phyloP scores from a whole-genome alignment of 2,329 filamentous ascomycete species.

The Fusarium euwallaceae region DNA sequence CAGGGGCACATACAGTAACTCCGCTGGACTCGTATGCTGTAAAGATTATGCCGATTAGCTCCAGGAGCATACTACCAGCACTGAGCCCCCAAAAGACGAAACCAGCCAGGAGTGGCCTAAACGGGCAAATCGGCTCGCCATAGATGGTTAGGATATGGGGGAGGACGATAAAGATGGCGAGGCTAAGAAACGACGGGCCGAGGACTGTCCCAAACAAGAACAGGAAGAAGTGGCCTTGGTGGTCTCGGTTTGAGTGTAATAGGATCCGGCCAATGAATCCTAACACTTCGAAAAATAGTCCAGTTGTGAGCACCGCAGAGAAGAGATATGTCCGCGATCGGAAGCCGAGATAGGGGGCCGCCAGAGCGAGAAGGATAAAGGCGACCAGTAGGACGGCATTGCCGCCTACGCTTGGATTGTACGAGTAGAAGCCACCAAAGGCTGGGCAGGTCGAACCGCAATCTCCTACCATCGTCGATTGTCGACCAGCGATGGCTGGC shows the following conservation, averaged over 20 bases:
- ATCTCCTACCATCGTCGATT: slow-evolving; percentile 51
- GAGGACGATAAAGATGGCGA: slow-evolving; percentile 59
- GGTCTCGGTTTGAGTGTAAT: slow-evolving; percentile 52
- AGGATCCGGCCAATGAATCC: slow-evolving; percentile 63
- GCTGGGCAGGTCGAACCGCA: slow-evolving; percentile 55
- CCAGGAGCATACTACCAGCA: slow-evolving; percentile 52
- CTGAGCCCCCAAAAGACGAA: slow-evolving; percentile 52
- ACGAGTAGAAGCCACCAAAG: slow-evolving; percentile 53
- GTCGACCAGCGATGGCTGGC: slow-evolving; percentile 33
- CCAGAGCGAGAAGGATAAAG: slow-evolving; percentile 57
- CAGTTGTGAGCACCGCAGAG: slow-evolving; percentile 55
- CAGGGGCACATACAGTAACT: slow-evolving; percentile 52
- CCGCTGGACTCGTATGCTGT: slow-evolving; percentile 51
- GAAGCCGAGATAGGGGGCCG: slow-evolving; percentile 54
- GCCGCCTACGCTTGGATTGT: slow-evolving; percentile 54
- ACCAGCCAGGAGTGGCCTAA: slow-evolving; percentile 52
- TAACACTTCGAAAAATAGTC: slow-evolving; percentile 59
- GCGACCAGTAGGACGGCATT: slow-evolving; percentile 57
- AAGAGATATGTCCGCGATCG: slow-evolving; percentile 58
- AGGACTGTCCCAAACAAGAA: slow-evolving; percentile 62
- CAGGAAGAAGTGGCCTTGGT: slow-evolving; percentile 56
- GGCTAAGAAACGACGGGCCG: slow-evolving; percentile 61
- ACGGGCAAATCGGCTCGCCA: slow-evolving; percentile 56
- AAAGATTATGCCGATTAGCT: slow-evolving; percentile 58
- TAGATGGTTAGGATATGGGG: slow-evolving; percentile 63